phyloP scores from a whole-genome alignment of 139 green algal genomes.

The Asterochloris sp. region DNA sequence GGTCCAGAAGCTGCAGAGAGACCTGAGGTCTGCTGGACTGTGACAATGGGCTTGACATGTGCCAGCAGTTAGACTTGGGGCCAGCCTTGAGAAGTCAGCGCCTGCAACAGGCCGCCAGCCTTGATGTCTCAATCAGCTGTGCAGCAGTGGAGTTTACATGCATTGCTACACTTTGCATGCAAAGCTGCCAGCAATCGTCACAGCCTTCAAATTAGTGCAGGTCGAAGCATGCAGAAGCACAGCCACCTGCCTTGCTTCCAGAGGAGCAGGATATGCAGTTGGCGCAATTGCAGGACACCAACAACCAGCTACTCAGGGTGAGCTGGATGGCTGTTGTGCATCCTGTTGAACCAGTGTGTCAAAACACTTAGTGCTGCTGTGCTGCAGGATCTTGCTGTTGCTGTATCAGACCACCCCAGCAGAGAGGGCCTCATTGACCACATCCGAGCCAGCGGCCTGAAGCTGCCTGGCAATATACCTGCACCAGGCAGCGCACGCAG shows the following conservation, averaged over 20 bases:
- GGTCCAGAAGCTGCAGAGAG: constrained; percentile 1
- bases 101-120: neutral
- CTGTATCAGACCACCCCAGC: neutral
- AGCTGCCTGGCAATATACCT: constrained; percentile 3
- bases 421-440: neutral
- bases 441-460: constrained; percentile 1
- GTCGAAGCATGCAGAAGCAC: neutral
- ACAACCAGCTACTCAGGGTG: constrained; percentile 9
- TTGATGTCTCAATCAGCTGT: neutral
- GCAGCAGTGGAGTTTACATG: neutral
- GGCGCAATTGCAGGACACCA: neutral
- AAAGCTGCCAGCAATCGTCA: neutral
- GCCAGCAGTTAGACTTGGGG: neutral
- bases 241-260: neutral
- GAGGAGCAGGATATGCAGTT: constrained; percentile 11
- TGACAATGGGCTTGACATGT: neutral
- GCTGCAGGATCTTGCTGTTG: constrained; percentile 5
- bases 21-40: neutral
- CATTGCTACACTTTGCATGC: neutral
- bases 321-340: neutral
- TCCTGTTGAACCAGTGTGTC: neutral
- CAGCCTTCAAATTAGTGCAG: neutral
- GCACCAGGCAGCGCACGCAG: constrained; percentile 7
- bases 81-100: neutral
- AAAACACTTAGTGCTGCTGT: neutral